These are phyloP conservation scores for Aureobasidium melanogenum DNA, from an alignment of 2,329 filamentous ascomycete species.

Conservation along the genomic window DNA sequence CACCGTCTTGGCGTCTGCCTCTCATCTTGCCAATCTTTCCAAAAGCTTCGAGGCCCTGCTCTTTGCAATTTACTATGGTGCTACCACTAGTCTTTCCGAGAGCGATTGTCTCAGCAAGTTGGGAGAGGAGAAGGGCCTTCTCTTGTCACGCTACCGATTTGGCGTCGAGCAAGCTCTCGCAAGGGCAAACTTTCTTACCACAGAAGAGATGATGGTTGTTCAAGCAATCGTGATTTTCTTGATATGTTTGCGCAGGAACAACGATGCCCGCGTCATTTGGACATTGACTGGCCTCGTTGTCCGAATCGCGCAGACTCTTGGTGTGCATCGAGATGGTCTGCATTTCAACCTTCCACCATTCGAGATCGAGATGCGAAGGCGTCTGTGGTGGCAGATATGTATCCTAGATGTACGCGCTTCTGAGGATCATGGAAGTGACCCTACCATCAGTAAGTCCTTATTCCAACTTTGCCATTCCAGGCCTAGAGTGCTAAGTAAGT, in stretches of 20 bases:
- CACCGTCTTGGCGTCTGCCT: constrained; percentile 52
- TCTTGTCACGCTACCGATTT: constrained; percentile 51
- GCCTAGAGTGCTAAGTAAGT: background rate
- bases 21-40: constrained; percentile 49
- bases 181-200: constrained; percentile 53
- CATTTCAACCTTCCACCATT: constrained; percentile 50
- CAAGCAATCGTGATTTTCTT: constrained; percentile 56
- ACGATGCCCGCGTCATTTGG: constrained; percentile 45
- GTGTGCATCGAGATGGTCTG: constrained; percentile 50
- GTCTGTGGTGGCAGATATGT: constrained; percentile 32
- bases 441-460: constrained; percentile 39
- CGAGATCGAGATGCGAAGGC: constrained; percentile 48
- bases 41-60: constrained; percentile 51
- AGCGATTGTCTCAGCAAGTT: constrained; percentile 41
- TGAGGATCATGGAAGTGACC: constrained; percentile 56
- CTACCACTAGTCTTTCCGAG: constrained; percentile 43
- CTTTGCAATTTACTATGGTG: constrained; percentile 54
- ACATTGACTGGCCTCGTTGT: constrained; percentile 51
- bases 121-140: constrained; percentile 41
- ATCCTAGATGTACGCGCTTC: constrained; percentile 52
- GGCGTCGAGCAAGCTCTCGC: constrained; percentile 56
- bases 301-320: constrained; percentile 50
- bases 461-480: background rate
- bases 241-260: constrained; percentile 45
- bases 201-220: constrained; percentile 52